Percentiles rank a stretch among this genome's conserved stretches.
Conservation (phyloP, 2,329 filamentous ascomycete genomes). For the Stylonectria norvegica region DNA sequence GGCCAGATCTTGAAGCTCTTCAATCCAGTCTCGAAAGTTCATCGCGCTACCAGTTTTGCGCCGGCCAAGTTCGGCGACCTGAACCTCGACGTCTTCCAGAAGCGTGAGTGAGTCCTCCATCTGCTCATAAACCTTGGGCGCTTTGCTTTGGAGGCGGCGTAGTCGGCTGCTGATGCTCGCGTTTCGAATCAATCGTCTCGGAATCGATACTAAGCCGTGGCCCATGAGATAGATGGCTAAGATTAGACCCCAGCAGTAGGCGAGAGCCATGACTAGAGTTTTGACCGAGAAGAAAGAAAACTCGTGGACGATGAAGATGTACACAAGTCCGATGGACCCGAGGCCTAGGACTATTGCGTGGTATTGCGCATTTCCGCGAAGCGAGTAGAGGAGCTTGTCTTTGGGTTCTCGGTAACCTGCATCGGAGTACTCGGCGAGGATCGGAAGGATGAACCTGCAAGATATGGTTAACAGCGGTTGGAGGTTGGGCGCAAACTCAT, state of each 20-base stretch:
- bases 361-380: slow-evolving; percentile 84
- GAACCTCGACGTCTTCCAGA: slow-evolving; percentile 76
- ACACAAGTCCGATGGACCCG: slow-evolving; percentile 69
- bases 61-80: slow-evolving; percentile 73
- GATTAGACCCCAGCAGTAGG: slow-evolving; percentile 89
- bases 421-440: slow-evolving; percentile 92
- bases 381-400: slow-evolving; percentile 76
- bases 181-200: slow-evolving; percentile 73
- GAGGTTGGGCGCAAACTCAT: background rate
- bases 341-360: slow-evolving; percentile 75
- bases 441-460: slow-evolving; percentile 77
- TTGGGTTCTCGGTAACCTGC: slow-evolving; percentile 87
- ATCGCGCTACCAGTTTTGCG: slow-evolving; percentile 75
- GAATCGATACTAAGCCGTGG: slow-evolving; percentile 89
- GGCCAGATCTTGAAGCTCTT: slow-evolving; percentile 79
- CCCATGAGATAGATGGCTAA: slow-evolving; percentile 97
- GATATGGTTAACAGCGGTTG: slow-evolving; percentile 13
- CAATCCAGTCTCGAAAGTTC: slow-evolving; percentile 89
- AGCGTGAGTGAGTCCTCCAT: slow-evolving; percentile 79
- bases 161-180: slow-evolving; percentile 73
- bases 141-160: slow-evolving; percentile 70
- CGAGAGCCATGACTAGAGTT: slow-evolving; percentile 83
- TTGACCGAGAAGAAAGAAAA: slow-evolving; percentile 72
- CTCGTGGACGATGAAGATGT: slow-evolving; percentile 77
- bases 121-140: slow-evolving; percentile 80